Percentiles rank a stretch among this genome's conserved stretches.
Evolutionary conservation across 306 rosid genomes (phyloP).

Genomic region (Quercus mongolica): DNA sequence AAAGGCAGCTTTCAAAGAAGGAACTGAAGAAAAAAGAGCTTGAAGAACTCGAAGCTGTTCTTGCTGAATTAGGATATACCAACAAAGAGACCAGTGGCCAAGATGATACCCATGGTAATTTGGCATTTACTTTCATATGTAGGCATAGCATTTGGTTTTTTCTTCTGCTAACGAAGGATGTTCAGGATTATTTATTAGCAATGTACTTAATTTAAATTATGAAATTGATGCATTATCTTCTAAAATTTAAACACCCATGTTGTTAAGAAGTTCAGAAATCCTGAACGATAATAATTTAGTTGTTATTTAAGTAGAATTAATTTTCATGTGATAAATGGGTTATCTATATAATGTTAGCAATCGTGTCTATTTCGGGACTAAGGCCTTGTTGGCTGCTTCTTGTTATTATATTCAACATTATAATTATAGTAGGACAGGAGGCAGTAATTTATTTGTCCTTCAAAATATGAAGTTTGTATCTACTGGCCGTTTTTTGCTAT

Average conservation of each 20-base stretch:
- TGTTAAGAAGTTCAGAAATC: neutral
- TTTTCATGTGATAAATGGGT: too few relatives aligned
- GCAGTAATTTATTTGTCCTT: too few relatives aligned
- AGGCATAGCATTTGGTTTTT: neutral
- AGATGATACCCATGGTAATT: constrained; percentile 53
- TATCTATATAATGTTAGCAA: too few relatives aligned
- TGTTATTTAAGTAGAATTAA: neutral
- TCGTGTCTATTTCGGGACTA: too few relatives aligned
- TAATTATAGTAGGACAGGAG: too few relatives aligned
- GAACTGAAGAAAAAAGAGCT: constrained; percentile 81
- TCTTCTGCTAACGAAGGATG: neutral
- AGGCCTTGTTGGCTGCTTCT: too few relatives aligned
- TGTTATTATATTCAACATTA: too few relatives aligned
- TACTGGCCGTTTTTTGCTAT: too few relatives aligned
- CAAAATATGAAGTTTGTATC: too few relatives aligned
- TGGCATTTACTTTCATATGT: neutral
- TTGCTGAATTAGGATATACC: constrained; percentile 63
- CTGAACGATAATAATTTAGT: neutral
- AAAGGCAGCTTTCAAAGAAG: constrained; percentile 80
- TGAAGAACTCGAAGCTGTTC: constrained; percentile 76
- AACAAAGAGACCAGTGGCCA: constrained; percentile 38
- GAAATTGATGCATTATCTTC: neutral
- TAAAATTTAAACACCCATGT: neutral
- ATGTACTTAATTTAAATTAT: neutral
- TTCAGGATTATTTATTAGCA: neutral